Percentiles rank a stretch among this genome's conserved stretches.
Conservation (phyloP, 2,329 filamentous ascomycete genomes). For the Ustulina deusta region DNA sequence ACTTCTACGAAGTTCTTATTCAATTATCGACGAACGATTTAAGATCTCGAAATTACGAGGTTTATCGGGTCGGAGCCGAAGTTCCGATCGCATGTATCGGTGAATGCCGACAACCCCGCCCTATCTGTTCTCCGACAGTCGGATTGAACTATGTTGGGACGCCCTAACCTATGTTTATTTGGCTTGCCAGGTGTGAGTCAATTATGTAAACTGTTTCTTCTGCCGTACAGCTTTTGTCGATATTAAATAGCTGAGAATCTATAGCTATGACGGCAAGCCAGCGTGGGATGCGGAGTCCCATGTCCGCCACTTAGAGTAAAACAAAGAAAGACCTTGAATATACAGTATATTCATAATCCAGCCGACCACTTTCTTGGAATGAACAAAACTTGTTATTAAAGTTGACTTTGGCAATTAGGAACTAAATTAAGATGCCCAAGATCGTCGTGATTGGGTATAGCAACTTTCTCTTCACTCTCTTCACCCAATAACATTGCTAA, state of each 20-base stretch:
- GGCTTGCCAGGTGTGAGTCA: background rate
- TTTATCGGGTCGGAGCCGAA: slow-evolving; percentile 1
- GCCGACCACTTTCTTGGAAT: background rate
- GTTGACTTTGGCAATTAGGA: background rate
- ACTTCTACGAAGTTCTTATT: too few relatives aligned
- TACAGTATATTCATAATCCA: background rate
- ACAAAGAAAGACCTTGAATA: background rate
- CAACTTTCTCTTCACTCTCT: background rate
- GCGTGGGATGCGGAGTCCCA: too few relatives aligned
- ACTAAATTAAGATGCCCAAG: slow-evolving; percentile 38
- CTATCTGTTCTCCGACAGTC: slow-evolving; percentile 4
- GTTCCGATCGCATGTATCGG: slow-evolving; percentile 1
- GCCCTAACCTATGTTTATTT: slow-evolving; percentile 1
- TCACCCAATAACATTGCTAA: slow-evolving; percentile 1
- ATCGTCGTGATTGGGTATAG: slow-evolving; percentile 48
- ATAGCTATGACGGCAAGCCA: background rate
- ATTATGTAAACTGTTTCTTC: background rate
- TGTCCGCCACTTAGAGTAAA: background rate
- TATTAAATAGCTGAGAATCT: background rate
- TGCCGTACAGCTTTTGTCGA: background rate
- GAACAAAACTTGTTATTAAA: background rate
- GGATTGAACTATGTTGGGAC: slow-evolving; percentile 9
- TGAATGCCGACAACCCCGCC: slow-evolving; percentile 13
- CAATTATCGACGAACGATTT: too few relatives aligned
- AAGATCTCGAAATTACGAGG: too few relatives aligned